Conservation (phyloP, 768 basidiomycete species). For the Favolaschia claudopus region DNA sequence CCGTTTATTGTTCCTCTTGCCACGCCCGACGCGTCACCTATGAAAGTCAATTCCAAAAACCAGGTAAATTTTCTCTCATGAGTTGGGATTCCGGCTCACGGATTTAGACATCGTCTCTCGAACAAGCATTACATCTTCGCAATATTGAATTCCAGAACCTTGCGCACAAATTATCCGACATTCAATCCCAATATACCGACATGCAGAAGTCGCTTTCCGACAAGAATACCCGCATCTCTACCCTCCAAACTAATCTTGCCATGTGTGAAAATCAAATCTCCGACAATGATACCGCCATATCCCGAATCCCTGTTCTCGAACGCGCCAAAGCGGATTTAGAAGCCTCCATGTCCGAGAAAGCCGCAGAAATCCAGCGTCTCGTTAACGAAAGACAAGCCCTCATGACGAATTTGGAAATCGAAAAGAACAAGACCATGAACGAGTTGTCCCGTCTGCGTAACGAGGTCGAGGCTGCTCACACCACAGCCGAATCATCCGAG, state of each 20-base stretch:
- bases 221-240: conserved; percentile 34
- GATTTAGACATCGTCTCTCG: conserved; percentile 22
- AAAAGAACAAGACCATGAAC: conserved; percentile 17
- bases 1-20: not conserved
- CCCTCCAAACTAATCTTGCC: conserved; percentile 29
- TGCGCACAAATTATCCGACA: conserved; percentile 27
- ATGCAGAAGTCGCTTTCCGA: conserved; percentile 30
- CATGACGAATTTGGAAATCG: conserved; percentile 15
- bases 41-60: not conserved
- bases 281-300: conserved; percentile 15
- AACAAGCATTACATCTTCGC: conserved; percentile 26
- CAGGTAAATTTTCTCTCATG: not conserved
- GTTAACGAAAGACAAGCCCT: conserved; percentile 25
- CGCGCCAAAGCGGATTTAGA: conserved; percentile 26
- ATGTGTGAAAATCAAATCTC: conserved; percentile 24
- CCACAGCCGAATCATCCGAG: conserved; percentile 9
- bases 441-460: conserved; percentile 25
- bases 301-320: conserved; percentile 22
- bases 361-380: conserved; percentile 18
- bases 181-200: conserved; percentile 27
- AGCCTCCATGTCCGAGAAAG: conserved; percentile 15
- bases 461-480: conserved; percentile 11
- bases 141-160: conserved; percentile 24
- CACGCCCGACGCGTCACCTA: conserved; percentile 22
- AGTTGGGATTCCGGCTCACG: not conserved